phyloP scores from a whole-genome alignment of 73 alveolate genomes.

The Uronychia setigera region DNA sequence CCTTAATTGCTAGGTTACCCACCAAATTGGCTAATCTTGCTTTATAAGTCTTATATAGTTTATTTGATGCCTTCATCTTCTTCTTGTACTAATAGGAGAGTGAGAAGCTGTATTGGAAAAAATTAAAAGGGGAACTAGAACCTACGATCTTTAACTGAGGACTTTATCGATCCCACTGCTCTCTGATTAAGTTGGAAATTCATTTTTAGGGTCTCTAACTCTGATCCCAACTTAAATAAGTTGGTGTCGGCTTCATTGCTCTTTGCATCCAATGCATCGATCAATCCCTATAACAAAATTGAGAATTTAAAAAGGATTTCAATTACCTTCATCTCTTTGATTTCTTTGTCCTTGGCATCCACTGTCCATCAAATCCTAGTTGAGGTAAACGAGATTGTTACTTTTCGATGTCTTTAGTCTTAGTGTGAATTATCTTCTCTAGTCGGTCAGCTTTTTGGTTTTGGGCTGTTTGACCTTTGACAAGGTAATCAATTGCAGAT shows the following conservation, averaged over 20 bases:
- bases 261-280: neutral
- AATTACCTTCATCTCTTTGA: conserved; percentile 11
- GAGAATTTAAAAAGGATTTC: too few relatives aligned
- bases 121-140: neutral
- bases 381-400: neutral
- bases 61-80: too few relatives aligned
- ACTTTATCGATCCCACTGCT: neutral
- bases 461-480: conserved; percentile 2
- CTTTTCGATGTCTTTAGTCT: neutral
- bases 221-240: conserved; percentile 4
- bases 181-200: neutral
- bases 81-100: too few relatives aligned
- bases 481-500: conserved; percentile 13
- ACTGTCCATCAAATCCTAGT: neutral
- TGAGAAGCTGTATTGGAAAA: too few relatives aligned
- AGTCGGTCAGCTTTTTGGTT: neutral
- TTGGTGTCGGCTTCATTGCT: neutral
- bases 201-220: conserved; percentile 3
- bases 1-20: neutral
- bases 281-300: neutral
- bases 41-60: too few relatives aligned
- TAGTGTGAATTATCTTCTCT: neutral
- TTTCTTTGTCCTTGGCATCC: conserved; percentile 12
- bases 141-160: neutral
- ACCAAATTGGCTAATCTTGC: neutral